These are phyloP conservation scores for Oidiodendron maius DNA, from an alignment of 495 filamentous ascomycete genomes.

Conservation along the genomic window DNA sequence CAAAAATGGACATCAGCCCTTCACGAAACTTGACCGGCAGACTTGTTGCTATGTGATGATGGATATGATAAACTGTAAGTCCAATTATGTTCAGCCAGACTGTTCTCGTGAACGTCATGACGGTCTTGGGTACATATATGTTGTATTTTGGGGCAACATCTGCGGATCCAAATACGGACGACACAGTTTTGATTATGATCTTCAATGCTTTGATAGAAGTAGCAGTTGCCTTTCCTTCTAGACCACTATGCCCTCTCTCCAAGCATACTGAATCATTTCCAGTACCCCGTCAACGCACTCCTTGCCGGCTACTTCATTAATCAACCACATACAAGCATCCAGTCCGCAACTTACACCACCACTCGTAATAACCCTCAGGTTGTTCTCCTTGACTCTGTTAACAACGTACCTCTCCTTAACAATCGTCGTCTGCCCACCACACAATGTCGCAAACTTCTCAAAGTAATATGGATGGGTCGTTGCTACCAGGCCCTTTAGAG, in stretches of 20 bases:
- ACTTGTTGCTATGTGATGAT: no score
- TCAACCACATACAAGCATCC: conserved; percentile 71
- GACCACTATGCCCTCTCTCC: conserved; percentile 8
- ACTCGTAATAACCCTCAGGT: conserved; percentile 60
- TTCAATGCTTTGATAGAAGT: no score
- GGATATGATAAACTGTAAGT: no score
- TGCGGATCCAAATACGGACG: no score
- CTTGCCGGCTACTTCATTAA: conserved; percentile 25
- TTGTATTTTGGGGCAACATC: no score
- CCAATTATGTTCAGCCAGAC: no score
- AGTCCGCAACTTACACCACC: conserved; percentile 71
- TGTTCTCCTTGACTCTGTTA: no score
- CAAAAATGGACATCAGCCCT: no score
- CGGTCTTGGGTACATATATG: no score
- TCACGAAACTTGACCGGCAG: no score
- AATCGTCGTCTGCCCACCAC: conserved; percentile 54
- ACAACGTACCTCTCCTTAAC: conserved; percentile 70
- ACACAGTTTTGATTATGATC: no score
- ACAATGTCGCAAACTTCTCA: conserved; percentile 49
- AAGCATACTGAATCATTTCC: conserved; percentile 8
- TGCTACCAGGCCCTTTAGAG: conserved; percentile 62
- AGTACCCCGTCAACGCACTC: background rate
- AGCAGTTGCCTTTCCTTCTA: background rate
- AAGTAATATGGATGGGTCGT: conserved; percentile 59
- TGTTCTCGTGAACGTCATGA: no score